Evolutionary conservation across 2,329 filamentous ascomycete genomes (phyloP), one percentile per base, ranked within the genome.

Genomic region (Rutstroemia sp.): DNA sequence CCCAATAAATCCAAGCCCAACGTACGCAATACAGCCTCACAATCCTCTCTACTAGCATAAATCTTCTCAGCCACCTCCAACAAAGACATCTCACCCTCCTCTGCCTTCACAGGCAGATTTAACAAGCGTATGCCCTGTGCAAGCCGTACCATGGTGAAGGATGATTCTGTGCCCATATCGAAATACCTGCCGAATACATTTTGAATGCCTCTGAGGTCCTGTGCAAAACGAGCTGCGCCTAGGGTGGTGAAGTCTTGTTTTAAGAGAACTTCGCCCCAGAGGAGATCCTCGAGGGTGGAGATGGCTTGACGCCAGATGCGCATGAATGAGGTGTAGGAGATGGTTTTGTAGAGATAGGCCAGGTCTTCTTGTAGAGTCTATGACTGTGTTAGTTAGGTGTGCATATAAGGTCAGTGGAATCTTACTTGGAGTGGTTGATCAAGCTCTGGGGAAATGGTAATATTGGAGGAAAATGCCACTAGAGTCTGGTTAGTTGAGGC

Each of bases 241-340:
- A 86, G 79, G 0, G 86, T 84, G 0, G 92, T 96, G 72, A 99
- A 99, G 9, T 79, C 83, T 67, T 92, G 84, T 34, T 81, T 79
- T 68, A 87, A 77, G 16, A 99, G 77, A 3, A 97, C 79, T 57
- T 85, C 82, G 60, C 86, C 82, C 85, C 88, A 96, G 8, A 97
- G 74, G 57, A 82, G 79, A 38, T 80, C 81, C 68, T 95, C 88
- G 1, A 96, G 77, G 52, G 81, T 82, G 47, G 81, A 76, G 37
- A 92, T 80, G 0, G 88, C 78, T 30, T 83, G 78, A 58, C 89
- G 82, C 71, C 82, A 84, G 46, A 95, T 81, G 53, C 91, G 87
- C 39, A 88, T 83, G 62, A 92, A 81, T 0, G 87, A 80, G 0
- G 87, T 83, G 4, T 83, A 82, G 7, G 88, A 88, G 12, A 97